A percentile compares a stretch with the other conserved stretches of the same genome.
phyloP scores from a whole-genome alignment of 306 rosid genomes.

The Styphnolobium japonicum region DNA sequence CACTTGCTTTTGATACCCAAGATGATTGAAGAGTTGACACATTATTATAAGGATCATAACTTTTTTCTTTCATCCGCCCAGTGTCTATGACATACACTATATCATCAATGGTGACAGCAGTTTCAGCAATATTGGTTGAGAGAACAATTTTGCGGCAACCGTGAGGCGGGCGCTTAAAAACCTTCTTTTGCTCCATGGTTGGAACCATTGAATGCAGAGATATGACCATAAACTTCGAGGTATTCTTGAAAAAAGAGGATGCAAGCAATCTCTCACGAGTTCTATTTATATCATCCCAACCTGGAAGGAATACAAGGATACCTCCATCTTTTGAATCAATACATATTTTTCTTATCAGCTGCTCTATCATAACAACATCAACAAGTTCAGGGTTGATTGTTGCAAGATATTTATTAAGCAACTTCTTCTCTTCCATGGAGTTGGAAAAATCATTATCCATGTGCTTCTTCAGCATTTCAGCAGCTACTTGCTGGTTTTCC shows the following conservation, averaged over 20 bases:
- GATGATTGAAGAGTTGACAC: conserved; percentile 91
- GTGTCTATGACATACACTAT: conserved; percentile 88
- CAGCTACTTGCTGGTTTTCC: conserved; percentile 58
- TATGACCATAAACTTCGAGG: conserved; percentile 48
- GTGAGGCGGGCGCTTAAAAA: conserved; percentile 53
- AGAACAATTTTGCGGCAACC: conserved; percentile 94
- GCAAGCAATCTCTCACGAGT: conserved; percentile 57
- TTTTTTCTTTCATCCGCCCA: conserved; percentile 90
- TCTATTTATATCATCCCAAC: conserved; percentile 95
- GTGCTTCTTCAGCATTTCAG: conserved; percentile 57
- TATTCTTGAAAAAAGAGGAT: conserved; percentile 55
- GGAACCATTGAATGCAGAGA: conserved; percentile 94
- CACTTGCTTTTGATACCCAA: conserved; percentile 97
- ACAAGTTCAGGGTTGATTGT: conserved; percentile 59
- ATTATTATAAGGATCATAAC: conserved; percentile 83
- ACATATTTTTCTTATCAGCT: conserved; percentile 71
- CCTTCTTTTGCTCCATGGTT: conserved; percentile 70
- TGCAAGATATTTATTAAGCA: conserved; percentile 61
- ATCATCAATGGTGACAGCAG: conserved; percentile 93
- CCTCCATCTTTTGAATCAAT: conserved; percentile 82
- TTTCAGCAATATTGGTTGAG: conserved; percentile 93
- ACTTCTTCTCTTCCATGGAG: conserved; percentile 41
- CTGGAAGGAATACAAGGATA: conserved; percentile 89
- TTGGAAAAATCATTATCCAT: conserved; percentile 44
- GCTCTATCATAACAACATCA: conserved; percentile 70